Percentiles rank a stretch among this genome's conserved stretches.
phyloP scores from a whole-genome alignment of 2,329 filamentous ascomycete genomes.

The Canariomyces notabilis region DNA sequence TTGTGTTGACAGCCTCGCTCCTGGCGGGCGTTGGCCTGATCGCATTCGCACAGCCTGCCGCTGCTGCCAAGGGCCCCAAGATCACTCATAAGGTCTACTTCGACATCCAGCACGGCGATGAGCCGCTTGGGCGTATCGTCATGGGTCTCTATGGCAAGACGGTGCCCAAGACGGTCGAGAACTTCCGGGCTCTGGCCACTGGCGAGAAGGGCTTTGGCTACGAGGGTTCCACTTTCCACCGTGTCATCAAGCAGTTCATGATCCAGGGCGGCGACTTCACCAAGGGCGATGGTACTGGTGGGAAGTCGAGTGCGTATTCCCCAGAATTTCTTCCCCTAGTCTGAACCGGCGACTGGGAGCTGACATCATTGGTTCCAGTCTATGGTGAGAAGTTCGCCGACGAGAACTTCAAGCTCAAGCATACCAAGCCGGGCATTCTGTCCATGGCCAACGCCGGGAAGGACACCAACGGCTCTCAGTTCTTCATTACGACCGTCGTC shows the following conservation, averaged over 20 bases:
- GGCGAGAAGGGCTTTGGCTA: slow-evolving; percentile 85
- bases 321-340: too few species aligned
- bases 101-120: slow-evolving; percentile 72
- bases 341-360: background rate
- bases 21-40: slow-evolving; percentile 70
- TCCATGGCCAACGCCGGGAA: slow-evolving; percentile 83
- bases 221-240: slow-evolving; percentile 77
- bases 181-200: slow-evolving; percentile 75
- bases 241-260: slow-evolving; percentile 88
- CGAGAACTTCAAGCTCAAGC: slow-evolving; percentile 95
- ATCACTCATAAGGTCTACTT: slow-evolving; percentile 95
- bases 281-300: slow-evolving; percentile 73
- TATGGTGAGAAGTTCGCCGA: slow-evolving; percentile 80
- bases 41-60: slow-evolving; percentile 68
- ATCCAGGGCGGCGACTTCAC: slow-evolving; percentile 90
- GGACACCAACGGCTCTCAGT: slow-evolving; percentile 85
- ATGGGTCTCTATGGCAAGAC: slow-evolving; percentile 86
- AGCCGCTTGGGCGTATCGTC: slow-evolving; percentile 68
- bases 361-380: slow-evolving; percentile 42
- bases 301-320: slow-evolving; percentile 67
- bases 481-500: slow-evolving; percentile 83
- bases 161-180: slow-evolving; percentile 68
- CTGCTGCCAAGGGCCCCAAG: slow-evolving; percentile 81
- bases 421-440: slow-evolving; percentile 76
- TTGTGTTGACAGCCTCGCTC: slow-evolving; percentile 68